A percentile compares a stretch with the other conserved stretches of the same genome.
Conservation (phyloP, 1,139 yeast species). For the Kodamaea anthophila region DNA sequence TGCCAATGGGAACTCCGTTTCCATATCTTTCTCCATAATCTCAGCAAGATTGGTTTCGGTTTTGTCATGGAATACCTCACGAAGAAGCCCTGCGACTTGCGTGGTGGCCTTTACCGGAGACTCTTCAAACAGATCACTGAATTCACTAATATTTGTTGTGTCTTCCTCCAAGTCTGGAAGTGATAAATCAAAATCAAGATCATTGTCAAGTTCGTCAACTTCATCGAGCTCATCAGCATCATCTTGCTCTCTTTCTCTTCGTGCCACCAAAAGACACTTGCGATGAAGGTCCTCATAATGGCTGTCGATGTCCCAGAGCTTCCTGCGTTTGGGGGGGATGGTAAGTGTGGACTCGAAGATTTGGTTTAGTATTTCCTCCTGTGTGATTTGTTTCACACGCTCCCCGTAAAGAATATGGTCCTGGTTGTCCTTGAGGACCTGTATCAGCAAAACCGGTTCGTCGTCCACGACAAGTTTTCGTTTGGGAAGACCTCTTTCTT, state of each 20-base stretch:
- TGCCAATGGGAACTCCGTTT: conserved; percentile 25
- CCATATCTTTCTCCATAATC: conserved; percentile 35
- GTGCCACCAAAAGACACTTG: conserved; percentile 26
- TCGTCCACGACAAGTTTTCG: conserved; percentile 37
- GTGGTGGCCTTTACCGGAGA: conserved; percentile 41
- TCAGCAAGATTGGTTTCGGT: conserved; percentile 30
- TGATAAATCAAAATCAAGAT: conserved; percentile 36
- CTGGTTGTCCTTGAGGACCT: conserved; percentile 29
- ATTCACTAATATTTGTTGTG: conserved; percentile 12
- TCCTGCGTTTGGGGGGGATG: conserved; percentile 16
- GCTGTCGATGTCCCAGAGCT: conserved; percentile 13
- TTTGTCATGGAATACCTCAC: conserved; percentile 25
- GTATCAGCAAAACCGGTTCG: conserved; percentile 33
- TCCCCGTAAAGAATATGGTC: conserved; percentile 12
- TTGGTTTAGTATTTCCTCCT: conserved; percentile 29
- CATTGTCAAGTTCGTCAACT: conserved; percentile 18
- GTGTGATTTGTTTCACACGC: conserved; percentile 14
- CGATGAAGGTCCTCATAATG: conserved; percentile 17
- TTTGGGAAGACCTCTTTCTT: conserved; percentile 26
- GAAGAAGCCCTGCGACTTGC: conserved; percentile 49
- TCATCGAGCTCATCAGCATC: conserved; percentile 17
- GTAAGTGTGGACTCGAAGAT: conserved; percentile 33
- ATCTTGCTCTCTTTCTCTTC: conserved; percentile 20
- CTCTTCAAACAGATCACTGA: conserved; percentile 9
- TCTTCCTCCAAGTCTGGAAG: conserved; percentile 26